Percentiles rank a stretch among this genome's conserved stretches.
These are phyloP conservation scores for Firmiana major DNA, from an alignment of 345 rosid genomes.

Conservation along the genomic window DNA sequence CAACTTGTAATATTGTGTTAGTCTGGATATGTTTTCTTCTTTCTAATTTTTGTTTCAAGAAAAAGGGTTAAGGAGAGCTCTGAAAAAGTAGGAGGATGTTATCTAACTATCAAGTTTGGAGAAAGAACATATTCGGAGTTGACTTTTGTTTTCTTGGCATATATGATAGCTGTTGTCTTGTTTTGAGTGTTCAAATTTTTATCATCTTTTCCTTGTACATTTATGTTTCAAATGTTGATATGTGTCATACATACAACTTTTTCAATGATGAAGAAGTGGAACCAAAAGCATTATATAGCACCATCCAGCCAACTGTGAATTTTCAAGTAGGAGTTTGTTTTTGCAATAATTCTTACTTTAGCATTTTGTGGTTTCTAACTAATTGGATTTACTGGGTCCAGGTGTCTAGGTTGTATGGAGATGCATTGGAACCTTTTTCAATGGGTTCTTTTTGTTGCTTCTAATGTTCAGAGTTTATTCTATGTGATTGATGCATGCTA, in stretches of 20 bases:
- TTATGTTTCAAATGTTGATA: background rate
- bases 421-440: background rate
- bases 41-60: background rate
- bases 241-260: background rate
- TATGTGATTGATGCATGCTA: too few relatives aligned
- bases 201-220: background rate
- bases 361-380: background rate
- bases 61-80: background rate
- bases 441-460: background rate
- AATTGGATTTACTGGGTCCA: background rate
- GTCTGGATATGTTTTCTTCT: background rate
- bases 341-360: background rate
- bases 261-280: background rate
- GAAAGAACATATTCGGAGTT: background rate
- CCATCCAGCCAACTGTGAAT: background rate
- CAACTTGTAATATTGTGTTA: background rate
- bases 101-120: background rate
- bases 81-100: background rate
- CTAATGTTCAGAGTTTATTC: too few relatives aligned
- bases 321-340: background rate
- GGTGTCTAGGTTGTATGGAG: background rate
- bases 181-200: background rate
- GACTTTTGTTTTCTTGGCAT: background rate
- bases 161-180: background rate
- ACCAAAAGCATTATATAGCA: background rate